A percentile compares a stretch with the other conserved stretches of the same genome.
Conservation (phyloP, 2,329 filamentous ascomycete genomes). For the Botrytis medusae region DNA sequence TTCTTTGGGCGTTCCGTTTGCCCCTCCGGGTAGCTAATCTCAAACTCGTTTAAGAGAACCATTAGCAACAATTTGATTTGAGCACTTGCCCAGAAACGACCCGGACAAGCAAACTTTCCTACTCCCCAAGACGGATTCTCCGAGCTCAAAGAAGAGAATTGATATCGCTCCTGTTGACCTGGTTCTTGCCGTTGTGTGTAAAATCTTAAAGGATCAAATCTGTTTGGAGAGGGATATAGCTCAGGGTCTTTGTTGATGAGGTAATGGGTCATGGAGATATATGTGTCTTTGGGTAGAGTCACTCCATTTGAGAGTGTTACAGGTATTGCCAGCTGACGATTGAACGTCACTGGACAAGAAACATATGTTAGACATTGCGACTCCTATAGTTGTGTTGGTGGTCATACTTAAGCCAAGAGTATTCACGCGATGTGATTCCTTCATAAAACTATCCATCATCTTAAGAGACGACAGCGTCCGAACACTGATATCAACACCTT, state of each 20-base stretch:
- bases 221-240: constrained; percentile 9
- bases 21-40: constrained; percentile 59
- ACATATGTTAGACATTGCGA: neutral
- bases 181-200: constrained; percentile 28
- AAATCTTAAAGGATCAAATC: constrained; percentile 35
- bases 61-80: constrained; percentile 36
- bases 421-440: neutral
- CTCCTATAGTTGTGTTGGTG: neutral
- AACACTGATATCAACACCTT: neutral
- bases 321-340: constrained; percentile 25
- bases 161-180: constrained; percentile 34
- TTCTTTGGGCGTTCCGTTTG: constrained; percentile 53
- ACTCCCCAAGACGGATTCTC: neutral
- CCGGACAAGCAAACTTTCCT: constrained; percentile 41
- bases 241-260: constrained; percentile 13
- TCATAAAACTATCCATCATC: constrained; percentile 3
- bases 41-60: neutral
- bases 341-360: constrained; percentile 14
- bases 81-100: constrained; percentile 43
- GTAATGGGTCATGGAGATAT: constrained; percentile 25
- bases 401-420: neutral
- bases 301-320: constrained; percentile 40
- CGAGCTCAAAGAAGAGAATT: constrained; percentile 33
- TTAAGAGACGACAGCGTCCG: neutral
- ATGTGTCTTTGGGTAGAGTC: constrained; percentile 36